A percentile compares a stretch with the other conserved stretches of the same genome.
These are phyloP conservation scores for Melampsora larici-populina DNA, from an alignment of 1,284 basidiomycete species.

Conservation along the genomic window DNA sequence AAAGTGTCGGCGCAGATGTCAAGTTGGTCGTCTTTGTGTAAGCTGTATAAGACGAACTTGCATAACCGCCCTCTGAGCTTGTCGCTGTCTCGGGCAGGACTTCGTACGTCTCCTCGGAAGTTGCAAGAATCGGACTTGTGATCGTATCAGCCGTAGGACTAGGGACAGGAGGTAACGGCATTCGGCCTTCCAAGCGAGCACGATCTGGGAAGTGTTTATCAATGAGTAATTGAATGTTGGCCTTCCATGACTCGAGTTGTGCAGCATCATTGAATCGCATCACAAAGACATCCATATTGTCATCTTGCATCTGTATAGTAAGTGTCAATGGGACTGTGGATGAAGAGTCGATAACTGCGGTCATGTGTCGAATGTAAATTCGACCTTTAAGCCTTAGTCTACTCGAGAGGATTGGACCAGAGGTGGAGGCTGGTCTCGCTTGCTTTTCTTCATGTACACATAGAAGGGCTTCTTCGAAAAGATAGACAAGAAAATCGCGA, in stretches of 20 bases:
- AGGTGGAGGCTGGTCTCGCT: slow-evolving; percentile 51
- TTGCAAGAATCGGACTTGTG: neutral
- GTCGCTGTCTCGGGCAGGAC: neutral
- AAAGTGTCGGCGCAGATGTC: neutral
- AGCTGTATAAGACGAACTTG: neutral
- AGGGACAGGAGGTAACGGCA: neutral
- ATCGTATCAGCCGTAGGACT: neutral
- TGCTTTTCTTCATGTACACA: slow-evolving; percentile 90
- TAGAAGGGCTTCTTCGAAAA: slow-evolving; percentile 93
- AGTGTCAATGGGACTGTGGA: slow-evolving; percentile 76
- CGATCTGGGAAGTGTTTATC: slow-evolving; percentile 49
- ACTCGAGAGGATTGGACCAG: slow-evolving; percentile 59
- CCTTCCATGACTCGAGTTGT: slow-evolving; percentile 82
- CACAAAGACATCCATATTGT: slow-evolving; percentile 84
- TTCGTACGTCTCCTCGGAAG: neutral
- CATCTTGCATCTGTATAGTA: slow-evolving; percentile 93
- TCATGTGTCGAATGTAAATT: slow-evolving; percentile 90
- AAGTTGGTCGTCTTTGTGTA: neutral
- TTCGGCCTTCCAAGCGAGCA: neutral
- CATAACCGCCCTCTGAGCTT: slow-evolving; percentile 1
- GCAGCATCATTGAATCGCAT: slow-evolving; percentile 85
- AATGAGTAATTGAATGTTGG: slow-evolving; percentile 71
- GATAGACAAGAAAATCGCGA: slow-evolving; percentile 87
- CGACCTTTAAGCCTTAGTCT: slow-evolving; percentile 82
- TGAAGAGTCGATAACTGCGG: slow-evolving; percentile 73